Evolutionary conservation across 495 filamentous ascomycete genomes (phyloP).

Genomic region (Parathielavia hyrcaniae): DNA sequence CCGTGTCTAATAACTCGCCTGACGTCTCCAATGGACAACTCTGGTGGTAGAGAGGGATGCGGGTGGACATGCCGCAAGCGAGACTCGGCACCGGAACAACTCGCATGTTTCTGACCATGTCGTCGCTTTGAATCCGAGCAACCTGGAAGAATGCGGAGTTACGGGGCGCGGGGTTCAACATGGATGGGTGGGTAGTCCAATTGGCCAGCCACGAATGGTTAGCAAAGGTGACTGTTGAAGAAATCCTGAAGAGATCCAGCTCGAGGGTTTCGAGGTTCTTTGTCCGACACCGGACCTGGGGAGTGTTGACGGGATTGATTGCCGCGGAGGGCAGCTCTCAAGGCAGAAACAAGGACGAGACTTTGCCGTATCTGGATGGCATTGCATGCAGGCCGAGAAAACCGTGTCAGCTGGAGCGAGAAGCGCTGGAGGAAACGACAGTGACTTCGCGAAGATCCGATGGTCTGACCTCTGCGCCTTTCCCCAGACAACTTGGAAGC

Average conservation of each 20-base stretch:
- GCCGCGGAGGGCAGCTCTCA: background rate
- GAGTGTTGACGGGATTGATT: background rate
- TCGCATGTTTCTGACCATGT: background rate
- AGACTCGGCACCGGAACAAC: background rate
- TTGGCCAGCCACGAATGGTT: background rate
- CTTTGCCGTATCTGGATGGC: background rate
- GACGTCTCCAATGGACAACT: background rate
- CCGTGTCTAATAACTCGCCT: no score
- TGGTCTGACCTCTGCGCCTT: slow-evolving; percentile 15
- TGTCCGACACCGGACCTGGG: slow-evolving; percentile 3
- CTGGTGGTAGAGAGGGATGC: background rate
- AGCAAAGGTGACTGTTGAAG: background rate
- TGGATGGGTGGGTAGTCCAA: background rate
- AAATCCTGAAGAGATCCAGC: no score
- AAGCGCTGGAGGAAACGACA: background rate
- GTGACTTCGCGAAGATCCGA: slow-evolving; percentile 4
- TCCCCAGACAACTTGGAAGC: slow-evolving; percentile 11
- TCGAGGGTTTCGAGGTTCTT: background rate
- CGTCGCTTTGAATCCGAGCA: background rate
- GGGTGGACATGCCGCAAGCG: background rate
- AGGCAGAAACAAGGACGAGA: background rate
- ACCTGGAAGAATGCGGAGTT: background rate
- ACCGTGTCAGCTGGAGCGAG: background rate
- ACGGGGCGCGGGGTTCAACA: background rate
- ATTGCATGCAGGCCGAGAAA: background rate